Conservation (phyloP, 352 stramenopile species). For the Salisapilia sapeloensis region DNA sequence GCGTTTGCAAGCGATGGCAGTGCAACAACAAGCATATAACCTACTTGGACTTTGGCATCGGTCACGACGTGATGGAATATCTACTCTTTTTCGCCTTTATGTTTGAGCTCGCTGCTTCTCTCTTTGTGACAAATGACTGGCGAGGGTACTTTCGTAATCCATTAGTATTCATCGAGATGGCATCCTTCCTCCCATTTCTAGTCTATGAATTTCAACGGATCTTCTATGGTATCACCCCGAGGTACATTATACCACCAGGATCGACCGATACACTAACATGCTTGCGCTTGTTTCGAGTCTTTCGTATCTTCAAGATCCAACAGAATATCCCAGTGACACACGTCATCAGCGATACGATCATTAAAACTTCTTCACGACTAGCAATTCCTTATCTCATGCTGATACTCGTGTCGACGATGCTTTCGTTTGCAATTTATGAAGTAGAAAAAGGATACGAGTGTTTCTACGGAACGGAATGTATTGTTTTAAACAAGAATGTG, state of each 20-base stretch:
- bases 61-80: conserved; percentile 39
- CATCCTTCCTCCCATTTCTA: conserved; percentile 55
- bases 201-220: conserved; percentile 27
- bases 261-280: conserved; percentile 47
- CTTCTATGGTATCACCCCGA: conserved; percentile 11
- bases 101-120: conserved; percentile 21
- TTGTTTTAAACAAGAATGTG: conserved; percentile 37
- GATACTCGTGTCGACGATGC: conserved; percentile 47
- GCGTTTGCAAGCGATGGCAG: conserved; percentile 59
- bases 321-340: conserved; percentile 63
- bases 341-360: conserved; percentile 61
- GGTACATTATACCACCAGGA: conserved; percentile 48
- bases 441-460: conserved; percentile 63
- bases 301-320: conserved; percentile 65
- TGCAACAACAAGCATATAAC: conserved; percentile 57
- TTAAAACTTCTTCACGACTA: conserved; percentile 56
- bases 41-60: conserved; percentile 44
- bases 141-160: conserved; percentile 46
- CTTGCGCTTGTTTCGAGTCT: conserved; percentile 33
- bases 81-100: conserved; percentile 49
- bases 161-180: conserved; percentile 38
- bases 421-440: conserved; percentile 68
- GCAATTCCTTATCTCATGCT: conserved; percentile 73
- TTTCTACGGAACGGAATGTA: conserved; percentile 49
- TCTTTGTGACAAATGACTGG: conserved; percentile 20